Percentiles rank a stretch among this genome's conserved stretches.
These are phyloP conservation scores for Pythium aquatile DNA, from an alignment of 352 stramenopile species.

Conservation along the genomic window DNA sequence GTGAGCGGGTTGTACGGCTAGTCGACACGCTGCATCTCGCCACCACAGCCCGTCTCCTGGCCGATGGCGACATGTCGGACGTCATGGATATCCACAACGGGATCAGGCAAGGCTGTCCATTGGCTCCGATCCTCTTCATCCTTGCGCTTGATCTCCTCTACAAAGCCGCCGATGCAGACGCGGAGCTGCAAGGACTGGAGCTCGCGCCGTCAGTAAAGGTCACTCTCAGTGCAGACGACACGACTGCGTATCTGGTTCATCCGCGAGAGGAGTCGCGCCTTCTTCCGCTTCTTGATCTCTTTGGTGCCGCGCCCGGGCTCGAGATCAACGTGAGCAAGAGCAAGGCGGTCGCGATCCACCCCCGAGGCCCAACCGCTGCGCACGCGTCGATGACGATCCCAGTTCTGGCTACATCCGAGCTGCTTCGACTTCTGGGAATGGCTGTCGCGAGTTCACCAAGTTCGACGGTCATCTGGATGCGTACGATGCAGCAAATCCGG, in stretches of 20 bases:
- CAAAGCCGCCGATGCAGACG: background rate
- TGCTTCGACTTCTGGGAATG: background rate
- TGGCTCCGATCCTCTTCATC: slow-evolving; percentile 6
- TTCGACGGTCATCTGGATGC: background rate
- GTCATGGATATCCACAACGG: background rate
- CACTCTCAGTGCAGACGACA: too few relatives aligned
- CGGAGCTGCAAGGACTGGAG: background rate
- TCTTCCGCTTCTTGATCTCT: background rate
- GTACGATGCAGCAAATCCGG: background rate
- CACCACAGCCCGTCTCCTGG: background rate
- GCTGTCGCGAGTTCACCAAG: background rate
- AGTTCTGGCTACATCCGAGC: background rate
- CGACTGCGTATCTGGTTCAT: background rate
- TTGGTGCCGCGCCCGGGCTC: background rate
- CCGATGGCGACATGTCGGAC: background rate
- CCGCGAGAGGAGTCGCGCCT: background rate
- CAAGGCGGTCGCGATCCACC: background rate
- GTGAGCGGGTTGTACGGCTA: background rate
- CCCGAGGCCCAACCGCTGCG: background rate
- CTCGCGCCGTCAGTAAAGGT: too few relatives aligned
- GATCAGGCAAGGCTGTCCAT: slow-evolving; percentile 12
- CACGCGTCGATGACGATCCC: background rate
- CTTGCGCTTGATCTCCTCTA: background rate
- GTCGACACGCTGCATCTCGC: slow-evolving; percentile 3
- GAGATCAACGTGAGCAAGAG: slow-evolving; percentile 2